Conservation (phyloP, 352 stramenopile species). For the Phytophthora macrochlamydospora region DNA sequence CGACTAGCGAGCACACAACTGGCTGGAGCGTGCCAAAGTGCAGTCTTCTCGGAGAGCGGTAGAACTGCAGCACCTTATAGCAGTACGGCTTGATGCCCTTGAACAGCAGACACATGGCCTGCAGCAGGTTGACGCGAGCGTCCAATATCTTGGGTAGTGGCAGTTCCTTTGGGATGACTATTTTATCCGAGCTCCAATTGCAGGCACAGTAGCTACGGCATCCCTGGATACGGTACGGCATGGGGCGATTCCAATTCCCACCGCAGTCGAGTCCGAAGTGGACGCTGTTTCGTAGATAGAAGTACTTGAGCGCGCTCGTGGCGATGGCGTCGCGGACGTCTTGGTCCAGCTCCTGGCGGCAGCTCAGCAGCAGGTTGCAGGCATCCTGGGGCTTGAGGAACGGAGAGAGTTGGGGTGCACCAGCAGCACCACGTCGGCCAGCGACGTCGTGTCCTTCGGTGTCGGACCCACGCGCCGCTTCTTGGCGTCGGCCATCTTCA, state of each 20-base stretch:
- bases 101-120: not conserved
- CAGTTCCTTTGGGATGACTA: not conserved
- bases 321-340: conserved; percentile 9
- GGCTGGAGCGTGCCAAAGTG: conserved; percentile 5
- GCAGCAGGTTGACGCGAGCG: conserved; percentile 2
- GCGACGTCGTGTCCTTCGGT: not conserved
- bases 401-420: not conserved
- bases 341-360: conserved; percentile 1
- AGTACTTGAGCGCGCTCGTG: conserved; percentile 2
- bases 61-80: conserved; percentile 4
- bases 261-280: conserved; percentile 7
- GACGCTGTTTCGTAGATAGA: not conserved
- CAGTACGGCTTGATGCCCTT: not conserved
- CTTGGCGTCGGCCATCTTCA: not conserved
- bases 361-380: conserved; percentile 4
- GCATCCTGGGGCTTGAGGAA: conserved; percentile 1
- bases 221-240: not conserved
- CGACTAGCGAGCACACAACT: conserved; percentile 10
- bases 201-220: conserved; percentile 4
- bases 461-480: not conserved
- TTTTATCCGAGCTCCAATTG: not conserved
- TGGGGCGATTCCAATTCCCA: conserved; percentile 9
- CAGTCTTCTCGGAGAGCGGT: not conserved
- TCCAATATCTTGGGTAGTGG: conserved; percentile 7
- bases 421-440: not conserved